Evolutionary conservation across 2,329 filamentous ascomycete species (phyloP).

Genomic region (Aspergillus sp.): DNA sequence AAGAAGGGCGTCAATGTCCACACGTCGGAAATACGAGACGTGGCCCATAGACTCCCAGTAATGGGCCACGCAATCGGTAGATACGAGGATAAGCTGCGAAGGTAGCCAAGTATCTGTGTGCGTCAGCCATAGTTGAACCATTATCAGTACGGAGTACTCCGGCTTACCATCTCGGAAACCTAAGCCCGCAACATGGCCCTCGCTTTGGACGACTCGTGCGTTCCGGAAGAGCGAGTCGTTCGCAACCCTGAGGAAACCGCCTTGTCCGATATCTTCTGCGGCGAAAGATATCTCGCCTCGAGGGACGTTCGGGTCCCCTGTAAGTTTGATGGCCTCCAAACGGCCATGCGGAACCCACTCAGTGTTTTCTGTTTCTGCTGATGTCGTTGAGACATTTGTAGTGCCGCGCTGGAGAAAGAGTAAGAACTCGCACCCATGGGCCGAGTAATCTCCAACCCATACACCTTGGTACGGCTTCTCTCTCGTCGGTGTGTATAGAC

Average conservation of each 20-base stretch:
- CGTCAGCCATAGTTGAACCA: not conserved
- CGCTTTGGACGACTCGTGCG: conserved; percentile 63
- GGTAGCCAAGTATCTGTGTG: conserved; percentile 52
- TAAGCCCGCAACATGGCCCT: conserved; percentile 68
- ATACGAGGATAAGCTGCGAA: conserved; percentile 71
- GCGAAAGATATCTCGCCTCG: conserved; percentile 78
- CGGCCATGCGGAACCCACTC: conserved; percentile 54
- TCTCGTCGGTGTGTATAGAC: conserved; percentile 70
- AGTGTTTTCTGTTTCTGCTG: conserved; percentile 30
- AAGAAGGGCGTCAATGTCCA: conserved; percentile 36
- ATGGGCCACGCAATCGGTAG: conserved; percentile 69
- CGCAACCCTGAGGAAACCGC: conserved; percentile 58
- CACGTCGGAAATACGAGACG: conserved; percentile 39
- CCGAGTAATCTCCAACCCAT: conserved; percentile 85
- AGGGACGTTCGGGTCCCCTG: conserved; percentile 84
- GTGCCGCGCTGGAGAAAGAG: conserved; percentile 67
- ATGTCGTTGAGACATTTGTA: conserved; percentile 12
- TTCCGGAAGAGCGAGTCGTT: conserved; percentile 65
- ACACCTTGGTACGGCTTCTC: conserved; percentile 82
- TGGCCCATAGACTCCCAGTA: conserved; percentile 62
- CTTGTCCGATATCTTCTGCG: conserved; percentile 65
- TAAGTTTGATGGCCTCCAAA: conserved; percentile 81
- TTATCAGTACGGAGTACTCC: too few species aligned
- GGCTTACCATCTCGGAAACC: conserved; percentile 66
- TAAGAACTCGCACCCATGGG: conserved; percentile 83